Evolutionary conservation across 805 yeast species (phyloP), one percentile per base, ranked within the genome.

Genomic region (Pichia paraexigua): DNA sequence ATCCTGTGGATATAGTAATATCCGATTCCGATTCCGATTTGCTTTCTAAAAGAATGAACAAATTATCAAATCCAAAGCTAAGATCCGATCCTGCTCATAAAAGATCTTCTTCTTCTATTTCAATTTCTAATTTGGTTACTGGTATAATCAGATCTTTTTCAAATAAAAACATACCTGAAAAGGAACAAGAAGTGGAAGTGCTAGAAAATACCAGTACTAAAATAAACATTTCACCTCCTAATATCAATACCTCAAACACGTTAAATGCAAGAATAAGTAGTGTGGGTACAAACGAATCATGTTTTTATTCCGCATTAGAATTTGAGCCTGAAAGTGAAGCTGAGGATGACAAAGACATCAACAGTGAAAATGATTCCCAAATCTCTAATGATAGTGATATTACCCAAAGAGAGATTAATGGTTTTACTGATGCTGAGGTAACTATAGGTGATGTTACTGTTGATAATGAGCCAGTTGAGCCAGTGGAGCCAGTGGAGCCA

Each of bases 71-170:
- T 24, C 39, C 50, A 13, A 43, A 46, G 18, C 17, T 46, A 5
- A 41, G 37, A 46, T 20, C 27, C n/a, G n/a, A n/a, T 9, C 21
- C 43, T 17, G n/a, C 44, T 41, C 47, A 50, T 35, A 48, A 47
- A 20, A 46, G 50, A 39, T 44, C 53, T 2, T 28, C 53, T 25
- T 60, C 66, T 4, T 41, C 60, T 10, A 41, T 53, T n/a, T 35
- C 39, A 17, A 35, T 35, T n/a, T 17, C 39, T 11, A 60, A 54
- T 18, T 49, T 63, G 2, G 55, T 60, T 49, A 62, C 62, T 12
- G 56, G 44, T 7, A 50, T 62, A 24, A 47, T 62, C 13, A 53
- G 53, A 25, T 53, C 63, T 2, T 50, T 62, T 44, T 56, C 63
- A 17, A 46, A 56, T n/a, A 48, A 37, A 42, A 53, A 9, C 30